Percentiles rank a stretch among this genome's conserved stretches.
Evolutionary conservation across 1,284 basidiomycete genomes (phyloP).

Genomic region (Moesziomyces sp.): DNA sequence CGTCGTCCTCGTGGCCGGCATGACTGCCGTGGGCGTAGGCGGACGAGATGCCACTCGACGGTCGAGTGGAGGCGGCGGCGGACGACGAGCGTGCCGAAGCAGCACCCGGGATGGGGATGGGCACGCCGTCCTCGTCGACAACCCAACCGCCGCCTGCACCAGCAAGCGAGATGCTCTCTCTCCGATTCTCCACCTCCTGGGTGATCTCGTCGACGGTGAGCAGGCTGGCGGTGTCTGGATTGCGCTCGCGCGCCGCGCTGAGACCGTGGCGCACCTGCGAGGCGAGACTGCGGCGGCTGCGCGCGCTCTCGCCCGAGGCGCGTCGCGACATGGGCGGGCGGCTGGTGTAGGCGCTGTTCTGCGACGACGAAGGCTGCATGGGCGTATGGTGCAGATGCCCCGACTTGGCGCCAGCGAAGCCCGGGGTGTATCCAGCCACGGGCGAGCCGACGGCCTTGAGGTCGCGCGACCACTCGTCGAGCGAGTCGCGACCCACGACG

Average conservation of each 20-base stretch:
- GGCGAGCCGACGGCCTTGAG: constrained; percentile 53
- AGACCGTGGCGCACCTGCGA: constrained; percentile 50
- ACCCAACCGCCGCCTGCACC: constrained; percentile 47
- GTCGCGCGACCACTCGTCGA: constrained; percentile 59
- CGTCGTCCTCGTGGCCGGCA: constrained; percentile 68
- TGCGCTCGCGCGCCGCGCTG: constrained; percentile 72
- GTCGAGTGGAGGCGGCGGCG: constrained; percentile 45
- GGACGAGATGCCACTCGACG: constrained; percentile 44
- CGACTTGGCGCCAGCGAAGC: constrained; percentile 6
- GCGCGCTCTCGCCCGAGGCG: constrained; percentile 53
- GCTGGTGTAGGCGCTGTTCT: constrained; percentile 13
- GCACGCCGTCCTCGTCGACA: constrained; percentile 66
- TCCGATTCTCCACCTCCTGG: constrained; percentile 89
- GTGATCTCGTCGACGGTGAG: constrained; percentile 98
- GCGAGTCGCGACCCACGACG: constrained; percentile 49
- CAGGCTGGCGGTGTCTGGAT: constrained; percentile 84
- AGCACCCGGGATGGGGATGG: constrained; percentile 50
- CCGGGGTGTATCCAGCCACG: constrained; percentile 21
- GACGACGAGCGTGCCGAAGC: constrained; percentile 30
- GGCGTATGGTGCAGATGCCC: constrained; percentile 10
- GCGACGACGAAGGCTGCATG: constrained; percentile 19
- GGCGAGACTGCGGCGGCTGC: constrained; percentile 53
- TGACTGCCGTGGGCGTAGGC: constrained; percentile 68
- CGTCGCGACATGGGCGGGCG: constrained; percentile 46
- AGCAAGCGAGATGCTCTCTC: constrained; percentile 70